A percentile compares a stretch with the other conserved stretches of the same genome.
Evolutionary conservation across 768 basidiomycete genomes (phyloP).

Genomic region (Suillus tomentosus): DNA sequence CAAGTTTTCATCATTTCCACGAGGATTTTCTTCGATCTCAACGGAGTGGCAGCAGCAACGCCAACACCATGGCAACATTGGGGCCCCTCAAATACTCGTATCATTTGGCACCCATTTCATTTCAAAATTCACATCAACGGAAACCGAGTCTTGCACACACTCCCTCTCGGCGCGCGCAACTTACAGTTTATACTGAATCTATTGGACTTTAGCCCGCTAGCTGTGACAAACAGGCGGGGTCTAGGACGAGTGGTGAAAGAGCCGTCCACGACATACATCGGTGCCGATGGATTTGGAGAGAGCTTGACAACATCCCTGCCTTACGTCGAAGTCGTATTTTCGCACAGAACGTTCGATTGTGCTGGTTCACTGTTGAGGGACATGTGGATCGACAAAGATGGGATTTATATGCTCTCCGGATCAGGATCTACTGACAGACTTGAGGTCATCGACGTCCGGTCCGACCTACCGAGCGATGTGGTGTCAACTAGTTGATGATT

Average conservation of each 20-base stretch:
- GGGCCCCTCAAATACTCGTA: neutral
- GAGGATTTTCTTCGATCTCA: neutral
- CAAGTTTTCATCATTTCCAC: neutral
- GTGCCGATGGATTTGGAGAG: too few relatives aligned
- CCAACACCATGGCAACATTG: neutral
- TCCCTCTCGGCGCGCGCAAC: neutral
- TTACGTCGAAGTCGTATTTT: neutral
- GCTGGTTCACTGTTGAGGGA: neutral
- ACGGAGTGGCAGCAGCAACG: neutral
- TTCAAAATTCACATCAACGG: neutral
- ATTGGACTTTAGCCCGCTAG: neutral
- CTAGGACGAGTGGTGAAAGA: neutral
- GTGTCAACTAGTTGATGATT: neutral
- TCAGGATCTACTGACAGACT: neutral
- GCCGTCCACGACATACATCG: neutral
- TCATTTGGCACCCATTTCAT: neutral
- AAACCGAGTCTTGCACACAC: neutral
- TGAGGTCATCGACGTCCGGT: neutral
- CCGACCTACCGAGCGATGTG: neutral
- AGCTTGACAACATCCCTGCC: neutral
- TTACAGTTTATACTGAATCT: neutral
- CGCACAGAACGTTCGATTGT: neutral
- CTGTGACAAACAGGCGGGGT: neutral
- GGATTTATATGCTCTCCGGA: neutral
- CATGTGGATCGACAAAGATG: neutral